Evolutionary conservation across 805 yeast genomes (phyloP).

Genomic region (Myxozyma geophila): DNA sequence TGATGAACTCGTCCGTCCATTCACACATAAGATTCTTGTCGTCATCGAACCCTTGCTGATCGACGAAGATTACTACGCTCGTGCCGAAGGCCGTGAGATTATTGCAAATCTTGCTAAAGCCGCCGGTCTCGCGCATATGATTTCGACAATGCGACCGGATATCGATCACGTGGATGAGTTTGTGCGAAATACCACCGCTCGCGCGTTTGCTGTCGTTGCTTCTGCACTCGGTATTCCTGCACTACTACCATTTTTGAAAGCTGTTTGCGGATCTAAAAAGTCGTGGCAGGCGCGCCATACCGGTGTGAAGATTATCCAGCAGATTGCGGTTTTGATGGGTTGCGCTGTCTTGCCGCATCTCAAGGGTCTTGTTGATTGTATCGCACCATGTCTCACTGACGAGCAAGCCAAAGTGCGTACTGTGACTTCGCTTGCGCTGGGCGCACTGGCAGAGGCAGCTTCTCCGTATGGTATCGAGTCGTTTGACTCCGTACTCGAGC

Average conservation of each 20-base stretch:
- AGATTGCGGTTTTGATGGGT: constrained; percentile 69
- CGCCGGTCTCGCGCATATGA: constrained; percentile 79
- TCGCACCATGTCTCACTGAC: constrained; percentile 64
- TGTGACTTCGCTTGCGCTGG: constrained; percentile 70
- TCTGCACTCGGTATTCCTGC: constrained; percentile 73
- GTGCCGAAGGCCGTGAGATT: constrained; percentile 79
- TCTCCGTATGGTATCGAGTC: constrained; percentile 90
- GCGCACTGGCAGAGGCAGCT: constrained; percentile 78
- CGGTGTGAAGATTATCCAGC: constrained; percentile 77
- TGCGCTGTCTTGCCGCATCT: constrained; percentile 76
- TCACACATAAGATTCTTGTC: constrained; percentile 68
- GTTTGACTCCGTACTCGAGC: constrained; percentile 73
- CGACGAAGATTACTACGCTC: constrained; percentile 75
- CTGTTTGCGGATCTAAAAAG: constrained; percentile 75
- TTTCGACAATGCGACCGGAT: constrained; percentile 79
- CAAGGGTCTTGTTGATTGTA: constrained; percentile 64
- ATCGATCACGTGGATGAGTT: constrained; percentile 82
- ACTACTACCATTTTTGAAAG: constrained; percentile 77
- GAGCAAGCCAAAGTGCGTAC: constrained; percentile 69
- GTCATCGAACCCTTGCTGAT: constrained; percentile 79
- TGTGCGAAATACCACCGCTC: constrained; percentile 72
- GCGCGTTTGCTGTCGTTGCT: constrained; percentile 83
- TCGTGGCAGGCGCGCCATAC: constrained; percentile 85
- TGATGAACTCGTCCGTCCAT: constrained; percentile 70
- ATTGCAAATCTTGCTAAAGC: constrained; percentile 75